Percentiles rank a stretch among this genome's conserved stretches.
These are phyloP conservation scores for Dendrobium officinale DNA, from an alignment of 106 monocot genomes.

Conservation along the genomic window DNA sequence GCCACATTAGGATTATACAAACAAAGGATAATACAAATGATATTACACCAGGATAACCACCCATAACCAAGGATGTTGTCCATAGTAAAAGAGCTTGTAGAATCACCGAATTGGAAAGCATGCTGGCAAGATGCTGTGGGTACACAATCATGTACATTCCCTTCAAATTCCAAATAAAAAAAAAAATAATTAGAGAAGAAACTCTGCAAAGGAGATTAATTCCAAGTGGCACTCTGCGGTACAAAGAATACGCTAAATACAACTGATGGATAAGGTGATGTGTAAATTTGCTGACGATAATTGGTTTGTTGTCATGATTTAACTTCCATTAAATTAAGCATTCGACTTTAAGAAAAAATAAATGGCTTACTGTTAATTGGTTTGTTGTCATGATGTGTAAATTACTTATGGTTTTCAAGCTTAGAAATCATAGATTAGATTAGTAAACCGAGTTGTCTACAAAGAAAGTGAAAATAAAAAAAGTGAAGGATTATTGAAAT, in stretches of 20 bases:
- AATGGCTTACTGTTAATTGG: background rate
- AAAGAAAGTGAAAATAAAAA: too few species aligned
- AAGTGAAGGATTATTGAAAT: too few species aligned
- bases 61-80: constrained; percentile 67
- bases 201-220: background rate
- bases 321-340: background rate
- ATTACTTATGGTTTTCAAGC: too few species aligned
- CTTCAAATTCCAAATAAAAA: constrained; percentile 32
- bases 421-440: too few species aligned
- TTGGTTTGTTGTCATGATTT: constrained; percentile 2
- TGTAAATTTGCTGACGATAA: background rate
- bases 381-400: background rate
- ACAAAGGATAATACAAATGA: constrained; percentile 65
- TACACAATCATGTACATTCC: constrained; percentile 92
- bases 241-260: background rate
- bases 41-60: constrained; percentile 55
- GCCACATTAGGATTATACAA: constrained; percentile 67
- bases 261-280: background rate
- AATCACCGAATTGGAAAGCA: constrained; percentile 82
- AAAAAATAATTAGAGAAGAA: background rate
- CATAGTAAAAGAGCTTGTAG: constrained; percentile 77
- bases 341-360: background rate
- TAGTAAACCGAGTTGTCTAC: too few species aligned
- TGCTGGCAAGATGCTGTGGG: constrained; percentile 53
- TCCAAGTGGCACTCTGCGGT: background rate